Conservation (phyloP, 2,329 filamentous ascomycete species). For the Alternaria incomplexa region DNA sequence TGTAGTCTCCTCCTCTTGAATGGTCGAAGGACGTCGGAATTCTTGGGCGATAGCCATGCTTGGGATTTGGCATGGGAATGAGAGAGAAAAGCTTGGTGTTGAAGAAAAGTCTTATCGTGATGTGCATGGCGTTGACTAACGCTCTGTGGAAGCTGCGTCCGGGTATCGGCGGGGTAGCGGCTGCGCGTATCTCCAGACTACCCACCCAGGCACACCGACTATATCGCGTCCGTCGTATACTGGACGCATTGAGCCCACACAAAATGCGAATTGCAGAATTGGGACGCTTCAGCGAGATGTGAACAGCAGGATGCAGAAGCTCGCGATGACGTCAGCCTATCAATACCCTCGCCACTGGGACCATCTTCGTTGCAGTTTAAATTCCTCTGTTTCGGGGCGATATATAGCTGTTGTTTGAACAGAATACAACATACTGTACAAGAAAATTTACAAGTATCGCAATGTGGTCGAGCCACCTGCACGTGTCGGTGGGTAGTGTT, state of each 20-base stretch:
- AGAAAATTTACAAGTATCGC: fast-evolving
- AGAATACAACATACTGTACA: not conserved
- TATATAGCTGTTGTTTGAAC: fast-evolving
- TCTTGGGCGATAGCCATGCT: slow-evolving; percentile 13
- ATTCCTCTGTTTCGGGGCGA: not conserved
- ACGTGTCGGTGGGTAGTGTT: fast-evolving
- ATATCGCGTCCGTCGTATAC: not conserved
- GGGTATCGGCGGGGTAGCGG: slow-evolving; percentile 12
- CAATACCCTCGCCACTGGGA: not conserved
- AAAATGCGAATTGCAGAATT: not conserved
- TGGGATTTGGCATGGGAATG: not conserved
- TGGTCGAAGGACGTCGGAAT: not conserved
- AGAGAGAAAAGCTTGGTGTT: not conserved
- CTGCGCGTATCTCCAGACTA: not conserved
- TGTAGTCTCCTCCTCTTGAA: slow-evolving; percentile 23
- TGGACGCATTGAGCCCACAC: not conserved
- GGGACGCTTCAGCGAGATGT: not conserved
- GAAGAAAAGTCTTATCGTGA: slow-evolving; percentile 3
- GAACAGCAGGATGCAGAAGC: not conserved
- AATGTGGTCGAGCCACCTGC: not conserved
- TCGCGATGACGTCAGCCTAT: not conserved
- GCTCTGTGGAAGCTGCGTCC: slow-evolving; percentile 2
- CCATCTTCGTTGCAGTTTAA: not conserved
- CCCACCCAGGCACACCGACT: not conserved
- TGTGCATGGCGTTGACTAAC: not conserved